phyloP scores from a whole-genome alignment of 345 rosid genomes.

The Brassica cretica region DNA sequence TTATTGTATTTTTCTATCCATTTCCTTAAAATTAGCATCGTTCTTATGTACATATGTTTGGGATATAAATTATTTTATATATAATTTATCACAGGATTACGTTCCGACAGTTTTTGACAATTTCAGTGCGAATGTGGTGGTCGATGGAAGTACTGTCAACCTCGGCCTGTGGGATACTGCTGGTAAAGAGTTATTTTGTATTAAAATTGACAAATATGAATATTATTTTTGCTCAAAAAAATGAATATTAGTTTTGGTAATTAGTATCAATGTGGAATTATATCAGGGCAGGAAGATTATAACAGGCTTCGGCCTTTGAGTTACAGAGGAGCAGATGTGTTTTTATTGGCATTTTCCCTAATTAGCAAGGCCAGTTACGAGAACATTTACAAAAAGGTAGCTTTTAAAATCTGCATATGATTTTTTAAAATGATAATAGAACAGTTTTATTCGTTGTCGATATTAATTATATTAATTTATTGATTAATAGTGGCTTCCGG shows the following conservation, averaged over 20 bases:
- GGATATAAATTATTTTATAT: neutral
- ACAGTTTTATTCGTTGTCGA: neutral
- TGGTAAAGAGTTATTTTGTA: neutral
- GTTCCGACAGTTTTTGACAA: constrained; percentile 12
- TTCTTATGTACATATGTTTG: neutral
- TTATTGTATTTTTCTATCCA: neutral
- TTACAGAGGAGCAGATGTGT: constrained; percentile 89
- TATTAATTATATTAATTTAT: neutral
- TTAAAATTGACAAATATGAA: neutral
- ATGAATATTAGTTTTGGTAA: neutral
- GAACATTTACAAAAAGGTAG: constrained; percentile 58
- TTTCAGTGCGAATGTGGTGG: constrained; percentile 10
- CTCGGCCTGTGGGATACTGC: constrained; percentile 16
- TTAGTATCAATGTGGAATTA: neutral
- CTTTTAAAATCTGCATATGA: neutral
- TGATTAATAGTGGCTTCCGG: constrained; percentile 68
- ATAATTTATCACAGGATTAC: constrained; percentile 11
- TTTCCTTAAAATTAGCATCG: neutral
- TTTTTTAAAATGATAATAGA: neutral
- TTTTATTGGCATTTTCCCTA: constrained; percentile 75
- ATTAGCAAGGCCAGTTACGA: constrained; percentile 81
- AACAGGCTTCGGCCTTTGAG: constrained; percentile 79
- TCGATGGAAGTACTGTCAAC: constrained; percentile 4
- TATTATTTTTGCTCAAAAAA: neutral
- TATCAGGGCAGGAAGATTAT: constrained; percentile 81